Conservation (phyloP, 345 rosid genomes). For the Luvunga scandens region DNA sequence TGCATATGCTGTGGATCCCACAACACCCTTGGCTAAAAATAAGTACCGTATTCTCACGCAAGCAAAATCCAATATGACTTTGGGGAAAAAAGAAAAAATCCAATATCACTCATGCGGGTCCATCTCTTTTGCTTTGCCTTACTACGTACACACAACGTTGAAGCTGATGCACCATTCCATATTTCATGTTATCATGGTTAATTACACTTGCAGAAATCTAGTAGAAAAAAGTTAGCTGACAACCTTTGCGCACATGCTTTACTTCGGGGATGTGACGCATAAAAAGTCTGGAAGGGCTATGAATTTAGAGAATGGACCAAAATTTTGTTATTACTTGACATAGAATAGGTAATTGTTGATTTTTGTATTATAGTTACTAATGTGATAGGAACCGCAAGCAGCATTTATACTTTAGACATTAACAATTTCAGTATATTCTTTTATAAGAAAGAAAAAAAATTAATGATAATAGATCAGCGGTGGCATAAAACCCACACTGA, state of each 20-base stretch:
- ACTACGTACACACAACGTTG: neutral
- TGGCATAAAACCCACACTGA: neutral
- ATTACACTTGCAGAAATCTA: neutral
- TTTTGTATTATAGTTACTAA: too few species aligned
- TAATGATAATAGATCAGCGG: neutral
- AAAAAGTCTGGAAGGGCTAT: too few species aligned
- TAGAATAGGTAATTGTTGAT: too few species aligned
- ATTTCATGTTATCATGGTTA: neutral
- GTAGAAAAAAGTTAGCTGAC: neutral
- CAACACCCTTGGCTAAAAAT: neutral
- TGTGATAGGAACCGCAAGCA: neutral
- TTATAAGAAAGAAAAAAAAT: neutral
- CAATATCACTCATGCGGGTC: too few species aligned
- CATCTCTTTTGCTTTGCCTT: neutral
- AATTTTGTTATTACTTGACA: too few species aligned
- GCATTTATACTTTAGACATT: neutral
- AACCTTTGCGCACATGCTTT: too few species aligned
- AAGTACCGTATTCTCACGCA: neutral
- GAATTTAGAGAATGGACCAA: too few species aligned
- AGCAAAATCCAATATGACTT: neutral
- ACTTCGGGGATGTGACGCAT: too few species aligned
- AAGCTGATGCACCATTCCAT: neutral
- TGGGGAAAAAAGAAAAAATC: too few species aligned
- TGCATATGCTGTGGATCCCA: slow-evolving; percentile 37
- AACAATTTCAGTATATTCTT: neutral